Evolutionary conservation across 78 protist genomes (phyloP), one percentile per base, ranked within the genome.

Genomic region (Speleostelium caveatum): DNA sequence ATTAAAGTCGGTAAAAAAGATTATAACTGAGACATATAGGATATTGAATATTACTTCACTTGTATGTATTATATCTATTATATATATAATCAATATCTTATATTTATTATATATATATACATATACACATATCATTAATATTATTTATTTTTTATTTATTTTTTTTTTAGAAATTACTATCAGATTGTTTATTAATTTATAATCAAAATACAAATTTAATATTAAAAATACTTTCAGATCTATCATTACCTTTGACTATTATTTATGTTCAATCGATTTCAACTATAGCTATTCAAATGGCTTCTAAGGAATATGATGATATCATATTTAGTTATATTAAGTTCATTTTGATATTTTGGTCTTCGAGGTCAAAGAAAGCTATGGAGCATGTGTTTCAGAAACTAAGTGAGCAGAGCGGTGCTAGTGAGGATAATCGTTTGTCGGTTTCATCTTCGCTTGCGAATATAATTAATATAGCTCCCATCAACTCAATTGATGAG

Each of bases 391-490:
- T 58, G 26, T 16, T 58, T n/a, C 7, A 19, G 35, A 19, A 39
- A 30, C 10, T 1, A 39, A 35, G 5, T 39, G 39, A 45, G 53
- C 53, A 45, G 24, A 42, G 28, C 28, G 36, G 8, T 71, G 63
- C 1, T 71, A 49, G 22, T 45, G 3, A 3, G 36, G n/a, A 69
- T 49, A 33, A 19, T 38, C 63, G 16, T 6, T 14, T 45, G 26
- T 5, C 51, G 17, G 56, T 76, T 28, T 28, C 65, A 49, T 7
- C 61, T 12, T 42, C 73, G 10, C 45, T 76, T n/a, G 10, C 73
- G 30, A 58, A 76, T 39, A 66, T 76, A 14, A 38, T 76, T 17
- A 76, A 76, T 49, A 45, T 19, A 22, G 55, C 86, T 33, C 86
- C 86, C 8, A 33, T 76, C 7, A 73, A 76, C 22, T 8, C 49